Base-by-base conservation (phyloP, 2,329 filamentous ascomycete species). In the Calcarisporium arbuscula region DNA sequence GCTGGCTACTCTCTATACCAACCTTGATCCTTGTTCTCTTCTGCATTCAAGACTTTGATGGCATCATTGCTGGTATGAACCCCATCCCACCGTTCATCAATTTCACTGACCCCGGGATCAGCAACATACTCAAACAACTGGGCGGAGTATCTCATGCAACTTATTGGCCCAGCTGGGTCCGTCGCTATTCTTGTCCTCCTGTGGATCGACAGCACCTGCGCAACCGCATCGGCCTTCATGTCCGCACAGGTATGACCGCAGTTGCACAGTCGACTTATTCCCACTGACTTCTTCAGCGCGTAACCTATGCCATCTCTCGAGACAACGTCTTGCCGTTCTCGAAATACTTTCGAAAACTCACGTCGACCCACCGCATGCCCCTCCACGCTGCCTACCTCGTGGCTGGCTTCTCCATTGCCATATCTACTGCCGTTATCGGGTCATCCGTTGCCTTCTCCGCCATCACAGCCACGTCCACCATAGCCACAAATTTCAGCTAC, bases 171-270 rank as follows among this genome's bases (percentile, higher is more conserved):
- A 3, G 28, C 28, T n/a, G 35, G 35, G 5, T 28, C 35, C 22
- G 30, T 29, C 29, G 35, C 35, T 22, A 36, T 32, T 19, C 30
- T 36, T 18, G 22, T 36, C 29, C 19, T 36, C 14, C 25, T 19
- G 19, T 36, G 35, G 35, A 31, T 36, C 29, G 35, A 36, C 18
- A 31, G 35, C 28, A 36, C 35, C 18, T 36, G 35, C n/a, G 29
- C 35, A 8, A 36, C 35, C 9, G 29, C 35, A 12, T 28, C 35
- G 5, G 22, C 18, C 7, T 7, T 36, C 14, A 21, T 36, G n/a
- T 32, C 28, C 8, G 35, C 35, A n/a, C n/a, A n/a, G n/a, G n/a
- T n/a, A n/a, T n/a, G n/a, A n/a, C n/a, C n/a, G n/a, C n/a, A n/a
- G n/a, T n/a, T n/a, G n/a, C n/a, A n/a, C n/a, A n/a, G n/a, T n/a